A percentile compares a stretch with the other conserved stretches of the same genome.
These are phyloP conservation scores for Wickerhamomyces pijperi DNA, from an alignment of 805 yeast species.

Conservation along the genomic window DNA sequence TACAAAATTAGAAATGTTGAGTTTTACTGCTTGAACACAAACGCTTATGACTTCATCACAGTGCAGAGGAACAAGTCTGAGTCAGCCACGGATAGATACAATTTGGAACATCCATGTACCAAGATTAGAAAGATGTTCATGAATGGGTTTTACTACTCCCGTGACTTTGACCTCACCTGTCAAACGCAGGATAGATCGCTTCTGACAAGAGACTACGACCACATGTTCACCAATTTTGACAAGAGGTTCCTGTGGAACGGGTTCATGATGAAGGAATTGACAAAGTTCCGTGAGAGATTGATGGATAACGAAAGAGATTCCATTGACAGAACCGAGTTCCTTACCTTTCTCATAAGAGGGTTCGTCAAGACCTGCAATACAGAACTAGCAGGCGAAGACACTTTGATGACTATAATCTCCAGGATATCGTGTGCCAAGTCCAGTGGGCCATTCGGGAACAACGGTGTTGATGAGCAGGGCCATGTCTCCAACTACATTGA, in stretches of 20 bases:
- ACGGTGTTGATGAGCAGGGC: conserved; percentile 90
- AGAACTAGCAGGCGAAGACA: conserved; percentile 13
- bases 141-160: conserved; percentile 84
- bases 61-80: conserved; percentile 13
- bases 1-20: conserved; percentile 47
- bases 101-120: conserved; percentile 67
- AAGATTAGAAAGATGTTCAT: conserved; percentile 61
- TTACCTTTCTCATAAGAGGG: conserved; percentile 83
- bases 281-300: conserved; percentile 59
- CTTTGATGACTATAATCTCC: conserved; percentile 64
- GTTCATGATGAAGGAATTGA: conserved; percentile 69
- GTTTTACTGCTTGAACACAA: conserved; percentile 52
- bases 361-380: conserved; percentile 64
- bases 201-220: conserved; percentile 21
- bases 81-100: conserved; percentile 20
- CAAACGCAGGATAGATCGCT: conserved; percentile 64
- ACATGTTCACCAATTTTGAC: conserved; percentile 42
- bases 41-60: conserved; percentile 33
- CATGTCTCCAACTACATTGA: conserved; percentile 86
- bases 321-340: conserved; percentile 58
- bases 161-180: conserved; percentile 82
- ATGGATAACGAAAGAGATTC: conserved; percentile 43
- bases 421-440: conserved; percentile 85
- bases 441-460: conserved; percentile 73
- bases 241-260: conserved; percentile 86